Conservation (phyloP, 164 flowering plant genomes). For the Pachysandra terminalis region DNA sequence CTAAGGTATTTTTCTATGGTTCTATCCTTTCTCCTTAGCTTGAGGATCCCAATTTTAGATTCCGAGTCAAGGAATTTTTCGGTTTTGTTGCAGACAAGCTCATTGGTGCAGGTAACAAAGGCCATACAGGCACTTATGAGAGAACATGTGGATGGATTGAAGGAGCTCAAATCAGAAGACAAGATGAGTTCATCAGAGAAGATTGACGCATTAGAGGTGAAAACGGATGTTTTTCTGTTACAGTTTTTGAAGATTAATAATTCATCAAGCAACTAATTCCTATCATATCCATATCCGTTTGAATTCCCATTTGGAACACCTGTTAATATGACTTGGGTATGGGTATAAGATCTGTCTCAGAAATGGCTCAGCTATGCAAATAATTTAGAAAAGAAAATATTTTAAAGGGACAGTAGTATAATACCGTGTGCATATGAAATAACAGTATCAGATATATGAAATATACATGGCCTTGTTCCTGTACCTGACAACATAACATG, state of each 20-base stretch:
- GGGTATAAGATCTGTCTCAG: no score
- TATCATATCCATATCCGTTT: no score
- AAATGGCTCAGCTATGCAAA: no score
- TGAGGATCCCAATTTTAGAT: background rate
- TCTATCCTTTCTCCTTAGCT: background rate
- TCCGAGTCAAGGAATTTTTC: constrained; percentile 1
- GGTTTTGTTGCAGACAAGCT: constrained; percentile 54
- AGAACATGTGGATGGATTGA: constrained; percentile 40
- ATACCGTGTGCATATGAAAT: no score
- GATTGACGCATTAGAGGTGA: constrained; percentile 88
- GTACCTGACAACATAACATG: background rate
- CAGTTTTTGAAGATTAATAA: background rate
- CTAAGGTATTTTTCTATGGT: constrained; percentile 50
- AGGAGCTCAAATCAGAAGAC: constrained; percentile 37
- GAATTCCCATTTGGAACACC: no score
- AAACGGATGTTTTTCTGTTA: background rate
- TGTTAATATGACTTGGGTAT: no score
- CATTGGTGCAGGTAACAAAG: constrained; percentile 63
- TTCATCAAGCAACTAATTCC: background rate
- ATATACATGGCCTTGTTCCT: background rate
- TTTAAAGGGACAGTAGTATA: no score
- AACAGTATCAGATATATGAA: no score
- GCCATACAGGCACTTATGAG: constrained; percentile 51
- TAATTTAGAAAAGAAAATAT: no score
- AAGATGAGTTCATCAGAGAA: constrained; percentile 49